Conservation (phyloP, 1,139 yeast genomes). For the Kurtzmaniella natalensis region DNA sequence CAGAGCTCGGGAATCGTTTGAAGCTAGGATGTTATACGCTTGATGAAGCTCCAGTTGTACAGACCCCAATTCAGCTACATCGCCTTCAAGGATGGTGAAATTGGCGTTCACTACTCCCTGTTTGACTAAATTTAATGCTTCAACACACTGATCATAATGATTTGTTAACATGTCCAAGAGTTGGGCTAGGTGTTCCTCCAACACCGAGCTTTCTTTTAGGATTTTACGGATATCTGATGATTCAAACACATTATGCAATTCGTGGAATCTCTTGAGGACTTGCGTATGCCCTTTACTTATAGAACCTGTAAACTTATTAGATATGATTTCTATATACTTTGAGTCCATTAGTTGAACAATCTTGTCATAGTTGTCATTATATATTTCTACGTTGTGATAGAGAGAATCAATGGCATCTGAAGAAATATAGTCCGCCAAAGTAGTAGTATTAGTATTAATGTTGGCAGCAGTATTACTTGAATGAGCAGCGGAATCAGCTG, state of each 20-base stretch:
- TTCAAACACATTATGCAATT: slow-evolving; percentile 4
- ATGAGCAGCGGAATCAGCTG: not conserved
- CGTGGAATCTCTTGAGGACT: slow-evolving; percentile 7
- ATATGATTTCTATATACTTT: not conserved
- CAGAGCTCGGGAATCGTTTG: slow-evolving; percentile 32
- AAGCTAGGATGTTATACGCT: slow-evolving; percentile 25
- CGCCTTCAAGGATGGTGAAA: slow-evolving; percentile 10
- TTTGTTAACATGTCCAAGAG: slow-evolving; percentile 68
- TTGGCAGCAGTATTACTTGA: no score
- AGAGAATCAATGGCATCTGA: slow-evolving; percentile 27
- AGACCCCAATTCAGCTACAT: slow-evolving; percentile 12
- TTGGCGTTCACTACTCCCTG: slow-evolving; percentile 20
- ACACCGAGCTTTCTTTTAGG: slow-evolving; percentile 39
- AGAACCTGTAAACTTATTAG: slow-evolving; percentile 1
- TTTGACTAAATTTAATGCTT: slow-evolving; percentile 24
- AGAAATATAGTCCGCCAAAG: slow-evolving; percentile 31
- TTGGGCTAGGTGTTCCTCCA: slow-evolving; percentile 70
- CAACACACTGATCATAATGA: slow-evolving; percentile 75
- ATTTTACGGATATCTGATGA: slow-evolving; percentile 9
- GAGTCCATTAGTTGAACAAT: slow-evolving; percentile 18
- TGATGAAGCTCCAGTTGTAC: slow-evolving; percentile 25
- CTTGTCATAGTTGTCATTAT: slow-evolving; percentile 23
- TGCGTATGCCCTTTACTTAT: slow-evolving; percentile 2
- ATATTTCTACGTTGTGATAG: slow-evolving; percentile 23
- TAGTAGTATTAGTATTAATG: not conserved